Evolutionary conservation across 805 yeast species (phyloP).

Genomic region (Lachancea kluyveri): DNA sequence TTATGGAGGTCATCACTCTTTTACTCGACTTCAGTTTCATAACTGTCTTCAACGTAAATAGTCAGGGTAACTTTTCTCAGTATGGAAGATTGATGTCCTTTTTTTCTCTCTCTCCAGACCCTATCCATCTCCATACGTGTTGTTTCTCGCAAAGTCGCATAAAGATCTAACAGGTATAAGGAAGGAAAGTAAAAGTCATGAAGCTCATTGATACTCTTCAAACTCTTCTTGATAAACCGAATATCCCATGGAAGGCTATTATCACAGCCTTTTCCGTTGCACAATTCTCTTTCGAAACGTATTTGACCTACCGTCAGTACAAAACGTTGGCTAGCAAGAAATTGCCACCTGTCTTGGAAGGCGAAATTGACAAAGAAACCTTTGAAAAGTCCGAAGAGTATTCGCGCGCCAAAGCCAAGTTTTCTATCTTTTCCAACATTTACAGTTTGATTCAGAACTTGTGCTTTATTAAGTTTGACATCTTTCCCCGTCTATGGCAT

Average conservation of each 20-base stretch:
- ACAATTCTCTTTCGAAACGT: conserved; percentile 69
- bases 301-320: conserved; percentile 73
- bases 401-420: conserved; percentile 69
- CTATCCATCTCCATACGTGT: no score
- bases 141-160: no score
- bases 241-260: conserved; percentile 73
- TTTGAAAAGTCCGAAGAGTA: conserved; percentile 73
- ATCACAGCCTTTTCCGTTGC: conserved; percentile 70
- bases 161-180: neutral
- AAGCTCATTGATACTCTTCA: conserved; percentile 34
- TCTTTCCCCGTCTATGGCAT: conserved; percentile 60
- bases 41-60: no score
- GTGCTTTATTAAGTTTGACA: conserved; percentile 50
- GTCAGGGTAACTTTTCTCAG: no score
- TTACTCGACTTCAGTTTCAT: no score
- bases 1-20: no score
- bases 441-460: conserved; percentile 51
- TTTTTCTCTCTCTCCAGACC: no score
- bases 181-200: conserved; percentile 1
- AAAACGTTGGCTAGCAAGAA: conserved; percentile 45
- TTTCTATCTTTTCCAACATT: conserved; percentile 51
- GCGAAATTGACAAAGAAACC: conserved; percentile 65
- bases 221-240: conserved; percentile 54
- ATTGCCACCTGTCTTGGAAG: conserved; percentile 65
- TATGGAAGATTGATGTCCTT: no score